Conservation (phyloP, 768 basidiomycete species). For the Tricholoma saponaceum region DNA sequence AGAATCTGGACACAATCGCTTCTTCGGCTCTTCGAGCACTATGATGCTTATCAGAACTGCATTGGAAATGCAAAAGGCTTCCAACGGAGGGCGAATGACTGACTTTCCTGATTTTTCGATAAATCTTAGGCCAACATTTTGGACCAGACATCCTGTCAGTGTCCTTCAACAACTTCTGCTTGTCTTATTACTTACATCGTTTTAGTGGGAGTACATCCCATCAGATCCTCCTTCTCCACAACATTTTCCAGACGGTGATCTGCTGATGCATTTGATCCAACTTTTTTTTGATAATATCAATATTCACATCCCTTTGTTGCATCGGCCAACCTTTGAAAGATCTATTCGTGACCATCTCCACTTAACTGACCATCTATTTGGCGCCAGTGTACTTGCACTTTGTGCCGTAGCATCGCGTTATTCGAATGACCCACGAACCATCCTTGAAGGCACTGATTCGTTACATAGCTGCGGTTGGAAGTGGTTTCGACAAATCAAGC, state of each 20-base stretch:
- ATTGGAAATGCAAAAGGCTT: slow-evolving; percentile 10
- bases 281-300: slow-evolving; percentile 58
- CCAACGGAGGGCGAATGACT: not conserved
- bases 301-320: slow-evolving; percentile 54
- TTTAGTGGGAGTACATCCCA: slow-evolving; percentile 34
- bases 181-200: not conserved
- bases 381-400: slow-evolving; percentile 53
- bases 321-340: slow-evolving; percentile 59
- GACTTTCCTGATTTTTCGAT: not conserved
- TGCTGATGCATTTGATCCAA: slow-evolving; percentile 46
- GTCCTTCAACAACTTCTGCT: not conserved
- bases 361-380: slow-evolving; percentile 47
- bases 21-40: slow-evolving; percentile 16
- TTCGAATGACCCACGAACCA: slow-evolving; percentile 45
- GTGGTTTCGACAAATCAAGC: slow-evolving; percentile 59
- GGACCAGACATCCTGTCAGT: slow-evolving; percentile 14
- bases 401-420: slow-evolving; percentile 62
- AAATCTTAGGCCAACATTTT: slow-evolving; percentile 10
- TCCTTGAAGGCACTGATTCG: slow-evolving; percentile 29
- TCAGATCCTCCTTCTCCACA: slow-evolving; percentile 19
- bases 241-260: slow-evolving; percentile 43
- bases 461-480: slow-evolving; percentile 54
- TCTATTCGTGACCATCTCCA: slow-evolving; percentile 45
- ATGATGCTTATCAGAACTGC: slow-evolving; percentile 16
- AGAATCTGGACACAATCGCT: slow-evolving; percentile 8